Evolutionary conservation across 345 rosid species (phyloP).

Genomic region (Arabis hirsuta): DNA sequence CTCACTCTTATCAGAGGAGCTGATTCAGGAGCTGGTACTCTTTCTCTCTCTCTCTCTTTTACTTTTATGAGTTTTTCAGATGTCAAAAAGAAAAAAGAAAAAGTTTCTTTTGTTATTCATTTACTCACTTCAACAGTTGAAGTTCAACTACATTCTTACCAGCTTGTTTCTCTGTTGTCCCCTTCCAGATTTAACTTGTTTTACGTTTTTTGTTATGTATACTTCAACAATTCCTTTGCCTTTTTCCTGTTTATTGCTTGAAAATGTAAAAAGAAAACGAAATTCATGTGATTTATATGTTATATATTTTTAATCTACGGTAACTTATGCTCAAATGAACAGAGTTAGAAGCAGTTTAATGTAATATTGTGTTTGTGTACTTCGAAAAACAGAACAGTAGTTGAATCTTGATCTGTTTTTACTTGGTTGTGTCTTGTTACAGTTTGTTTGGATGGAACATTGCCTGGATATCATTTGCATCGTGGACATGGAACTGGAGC

Average conservation of each 20-base stretch:
- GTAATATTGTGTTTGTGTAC: background rate
- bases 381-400: background rate
- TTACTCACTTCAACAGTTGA: constrained; percentile 37
- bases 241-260: constrained; percentile 10
- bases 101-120: constrained; percentile 15
- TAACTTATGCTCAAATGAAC: background rate
- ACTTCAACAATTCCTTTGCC: constrained; percentile 6
- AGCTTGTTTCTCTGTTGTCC: constrained; percentile 23
- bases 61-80: constrained; percentile 2
- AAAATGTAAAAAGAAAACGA: background rate
- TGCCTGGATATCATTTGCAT: constrained; percentile 92
- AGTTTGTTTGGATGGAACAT: constrained; percentile 97
- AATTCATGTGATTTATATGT: background rate
- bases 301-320: background rate
- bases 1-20: constrained; percentile 80
- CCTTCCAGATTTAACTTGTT: constrained; percentile 31
- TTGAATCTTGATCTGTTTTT: constrained; percentile 8
- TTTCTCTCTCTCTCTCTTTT: background rate
- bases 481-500: constrained; percentile 86
- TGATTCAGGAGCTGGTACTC: constrained; percentile 83
- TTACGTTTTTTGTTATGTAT: constrained; percentile 19
- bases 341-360: constrained; percentile 15
- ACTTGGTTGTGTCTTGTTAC: constrained; percentile 37
- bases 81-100: background rate
- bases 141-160: constrained; percentile 30